Percentiles rank a stretch among this genome's conserved stretches.
Conservation (phyloP, 129 eudicot genomes). For the sunflower (Helianthus annuus) region HanXRQr2.0-SUNRISE NC_035448.2:198717481-198717980, state of each 20-base stretch:
- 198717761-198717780: conserved; percentile 45
- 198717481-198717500: too few relatives aligned
- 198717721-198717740: conserved; percentile 21
- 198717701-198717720: conserved; percentile 13
- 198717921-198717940: conserved; percentile 5
- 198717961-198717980: conserved; percentile 7
- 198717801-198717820: conserved; percentile 42
- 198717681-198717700: conserved; percentile 25
- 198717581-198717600: conserved; percentile 29
- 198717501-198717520: too few relatives aligned
- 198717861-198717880: conserved; percentile 33
- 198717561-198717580: not conserved
- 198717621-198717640: conserved; percentile 36
- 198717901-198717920: conserved; percentile 9
- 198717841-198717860: conserved; percentile 67
- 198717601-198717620: not conserved
- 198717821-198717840: conserved; percentile 50
- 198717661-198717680: conserved; percentile 16
- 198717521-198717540: too few relatives aligned
- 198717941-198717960: conserved; percentile 11
- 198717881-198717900: conserved; percentile 13
- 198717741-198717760: conserved; percentile 50
- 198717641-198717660: conserved; percentile 49
- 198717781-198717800: conserved; percentile 47
- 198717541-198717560: too few relatives aligned